Evolutionary conservation across 2,329 filamentous ascomycete species (phyloP), one percentile per base, ranked within the genome.

Genomic region (Coniochaeta prunicola): DNA sequence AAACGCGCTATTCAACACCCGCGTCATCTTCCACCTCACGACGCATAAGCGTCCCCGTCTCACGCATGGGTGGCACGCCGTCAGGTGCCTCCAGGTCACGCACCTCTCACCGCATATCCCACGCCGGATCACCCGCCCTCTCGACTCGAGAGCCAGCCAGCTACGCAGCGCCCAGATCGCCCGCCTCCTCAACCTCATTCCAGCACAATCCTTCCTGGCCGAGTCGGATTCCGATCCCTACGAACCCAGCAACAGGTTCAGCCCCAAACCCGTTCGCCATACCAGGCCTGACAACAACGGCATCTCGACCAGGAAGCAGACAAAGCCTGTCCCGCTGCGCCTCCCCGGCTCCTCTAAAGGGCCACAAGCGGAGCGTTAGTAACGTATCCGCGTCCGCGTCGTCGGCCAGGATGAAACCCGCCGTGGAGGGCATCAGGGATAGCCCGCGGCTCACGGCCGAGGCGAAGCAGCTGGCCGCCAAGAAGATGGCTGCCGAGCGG

Each of bases 391-490:
- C 74, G 1, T 81, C 79, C 4, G 69, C 73, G 7, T 72, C 76
- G 2, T 74, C 54, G 19, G 54, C 62, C 9, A 48, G 56, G 38
- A 55, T 40, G 33, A 31, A 26, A 31, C 36, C 45, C 12, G 17
- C 17, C 30, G 30, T 26, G 53, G 31, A 59, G 31, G 40, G 17
- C 13, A 42, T 31, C 19, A 48, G 33, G 53, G 34, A 61, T 54
- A 84, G 79, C 63, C 82, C 82, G 5, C 74, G 81, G 2, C 72
- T 85, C 4, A 74, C 82, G 67, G 72, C 79, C 21, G 91, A 96
- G 67, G 90, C 90, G 7, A 87, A 88, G 68, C 82, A 83, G 50
- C 84, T 92, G 59, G 86, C 91, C 6, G 86, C 86, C n/a, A 82
- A 85, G 68, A 83, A 88, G 64, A 79, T 86, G 26, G 83, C 84